Evolutionary conservation across 1,284 basidiomycete species (phyloP).

Genomic region (Mrakiaceae sp.): DNA sequence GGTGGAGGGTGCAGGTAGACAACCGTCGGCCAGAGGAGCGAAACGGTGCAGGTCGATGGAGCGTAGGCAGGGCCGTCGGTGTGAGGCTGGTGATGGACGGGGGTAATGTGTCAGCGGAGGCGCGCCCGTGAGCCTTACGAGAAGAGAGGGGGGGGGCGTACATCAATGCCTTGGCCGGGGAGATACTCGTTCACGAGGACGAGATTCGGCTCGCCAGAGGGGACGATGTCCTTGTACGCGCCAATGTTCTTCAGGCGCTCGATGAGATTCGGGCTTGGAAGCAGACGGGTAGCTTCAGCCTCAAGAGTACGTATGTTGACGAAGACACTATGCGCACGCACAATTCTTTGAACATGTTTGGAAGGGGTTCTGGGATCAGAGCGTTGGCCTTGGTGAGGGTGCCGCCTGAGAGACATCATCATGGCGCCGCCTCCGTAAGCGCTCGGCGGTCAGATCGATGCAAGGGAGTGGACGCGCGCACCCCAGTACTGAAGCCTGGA

Average conservation of each 20-base stretch:
- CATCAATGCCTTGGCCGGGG: slow-evolving; percentile 14
- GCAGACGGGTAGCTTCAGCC: not conserved
- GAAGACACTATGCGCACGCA: not conserved
- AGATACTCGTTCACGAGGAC: slow-evolving; percentile 13
- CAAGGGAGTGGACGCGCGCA: not conserved
- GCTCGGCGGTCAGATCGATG: not conserved
- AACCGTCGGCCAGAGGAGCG: slow-evolving; percentile 15
- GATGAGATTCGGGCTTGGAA: slow-evolving; percentile 10
- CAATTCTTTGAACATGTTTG: slow-evolving; percentile 4
- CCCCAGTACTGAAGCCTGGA: slow-evolving; percentile 17
- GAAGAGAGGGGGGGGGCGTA: not conserved
- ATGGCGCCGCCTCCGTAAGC: no score
- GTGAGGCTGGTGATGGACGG: not conserved
- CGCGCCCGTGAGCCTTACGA: not conserved
- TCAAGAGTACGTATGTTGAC: not conserved
- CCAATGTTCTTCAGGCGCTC: not conserved
- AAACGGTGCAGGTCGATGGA: slow-evolving; percentile 7
- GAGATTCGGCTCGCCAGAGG: slow-evolving; percentile 7
- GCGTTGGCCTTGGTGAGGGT: slow-evolving; percentile 12
- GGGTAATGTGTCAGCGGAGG: not conserved
- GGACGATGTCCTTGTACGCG: slow-evolving; percentile 1
- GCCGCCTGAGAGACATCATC: not conserved
- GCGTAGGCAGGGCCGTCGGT: slow-evolving; percentile 15
- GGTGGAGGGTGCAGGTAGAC: slow-evolving; percentile 12
- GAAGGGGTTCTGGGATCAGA: slow-evolving; percentile 12